Conservation (phyloP, 1,284 basidiomycete genomes). For the Ceratobasidium sp. region DNA sequence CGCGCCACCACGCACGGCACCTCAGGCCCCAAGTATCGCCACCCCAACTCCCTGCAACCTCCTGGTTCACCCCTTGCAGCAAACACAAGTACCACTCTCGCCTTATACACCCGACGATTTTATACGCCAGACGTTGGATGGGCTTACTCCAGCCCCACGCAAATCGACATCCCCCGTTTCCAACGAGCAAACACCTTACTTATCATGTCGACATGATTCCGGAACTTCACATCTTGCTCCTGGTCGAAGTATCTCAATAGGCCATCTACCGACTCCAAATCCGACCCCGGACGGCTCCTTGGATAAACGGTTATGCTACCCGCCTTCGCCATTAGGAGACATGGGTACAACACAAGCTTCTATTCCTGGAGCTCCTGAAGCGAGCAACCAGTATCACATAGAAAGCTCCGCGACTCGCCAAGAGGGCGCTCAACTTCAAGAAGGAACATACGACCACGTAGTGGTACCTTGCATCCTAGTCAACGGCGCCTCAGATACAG, state of each 20-base stretch:
- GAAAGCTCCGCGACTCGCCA: background rate
- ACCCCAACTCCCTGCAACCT: background rate
- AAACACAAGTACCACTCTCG: background rate
- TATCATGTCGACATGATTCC: background rate
- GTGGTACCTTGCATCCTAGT: background rate
- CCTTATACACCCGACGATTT: background rate
- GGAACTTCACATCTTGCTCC: background rate
- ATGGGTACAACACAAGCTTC: background rate
- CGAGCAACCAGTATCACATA: background rate
- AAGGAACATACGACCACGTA: background rate
- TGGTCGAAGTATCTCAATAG: background rate
- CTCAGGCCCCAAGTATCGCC: background rate
- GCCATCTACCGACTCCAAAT: background rate
- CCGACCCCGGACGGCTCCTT: background rate
- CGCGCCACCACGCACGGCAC: background rate
- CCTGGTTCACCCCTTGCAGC: background rate
- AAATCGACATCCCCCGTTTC: background rate
- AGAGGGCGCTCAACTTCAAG: background rate
- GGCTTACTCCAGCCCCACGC: background rate
- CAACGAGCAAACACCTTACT: background rate
- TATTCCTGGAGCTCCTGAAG: background rate
- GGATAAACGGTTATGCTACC: background rate
- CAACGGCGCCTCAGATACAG: background rate
- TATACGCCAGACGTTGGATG: background rate
- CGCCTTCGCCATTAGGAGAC: background rate